Conservation (phyloP, 2,329 filamentous ascomycete species). For the Alternaria triticimaculans region DNA sequence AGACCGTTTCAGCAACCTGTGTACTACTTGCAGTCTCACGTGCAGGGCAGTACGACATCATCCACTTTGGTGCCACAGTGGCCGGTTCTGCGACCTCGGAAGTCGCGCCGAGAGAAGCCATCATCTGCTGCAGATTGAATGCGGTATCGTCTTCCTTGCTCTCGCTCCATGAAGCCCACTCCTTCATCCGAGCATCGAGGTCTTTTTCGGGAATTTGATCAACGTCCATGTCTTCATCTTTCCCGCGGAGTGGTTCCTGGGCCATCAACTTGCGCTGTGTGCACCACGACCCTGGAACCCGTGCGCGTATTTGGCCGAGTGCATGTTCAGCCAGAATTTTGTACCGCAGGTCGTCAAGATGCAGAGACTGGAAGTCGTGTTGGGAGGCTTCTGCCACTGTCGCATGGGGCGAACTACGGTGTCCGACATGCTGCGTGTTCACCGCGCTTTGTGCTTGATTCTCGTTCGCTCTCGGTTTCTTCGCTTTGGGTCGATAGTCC, state of each 20-base stretch:
- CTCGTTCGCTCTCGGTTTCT: constrained; percentile 53
- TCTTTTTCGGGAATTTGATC: constrained; percentile 35
- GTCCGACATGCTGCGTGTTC: constrained; percentile 41
- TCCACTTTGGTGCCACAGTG: constrained; percentile 30
- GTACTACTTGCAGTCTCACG: constrained; percentile 16
- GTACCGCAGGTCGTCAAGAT: constrained; percentile 31
- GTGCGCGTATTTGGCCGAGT: constrained; percentile 40
- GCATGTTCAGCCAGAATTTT: constrained; percentile 49
- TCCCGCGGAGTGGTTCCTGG: constrained; percentile 22
- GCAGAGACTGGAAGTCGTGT: constrained; percentile 4
- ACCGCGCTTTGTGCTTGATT: constrained; percentile 40
- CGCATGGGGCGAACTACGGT: neutral
- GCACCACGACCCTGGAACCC: constrained; percentile 36
- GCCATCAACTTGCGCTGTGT: constrained; percentile 30
- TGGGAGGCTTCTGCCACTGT: neutral
- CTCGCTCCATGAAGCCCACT: constrained; percentile 35
- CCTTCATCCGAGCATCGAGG: constrained; percentile 34
- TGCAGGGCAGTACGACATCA: constrained; percentile 32
- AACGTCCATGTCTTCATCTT: constrained; percentile 20
- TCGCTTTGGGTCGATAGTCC: constrained; percentile 59
- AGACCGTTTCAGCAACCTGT: constrained; percentile 13
- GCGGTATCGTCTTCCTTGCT: constrained; percentile 31
- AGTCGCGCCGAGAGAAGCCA: constrained; percentile 40
- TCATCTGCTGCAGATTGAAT: constrained; percentile 45
- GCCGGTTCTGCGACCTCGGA: constrained; percentile 28